A percentile compares a stretch with the other conserved stretches of the same genome.
phyloP scores from a whole-genome alignment of 75 land plant species.

The Picea sitchensis region DNA sequence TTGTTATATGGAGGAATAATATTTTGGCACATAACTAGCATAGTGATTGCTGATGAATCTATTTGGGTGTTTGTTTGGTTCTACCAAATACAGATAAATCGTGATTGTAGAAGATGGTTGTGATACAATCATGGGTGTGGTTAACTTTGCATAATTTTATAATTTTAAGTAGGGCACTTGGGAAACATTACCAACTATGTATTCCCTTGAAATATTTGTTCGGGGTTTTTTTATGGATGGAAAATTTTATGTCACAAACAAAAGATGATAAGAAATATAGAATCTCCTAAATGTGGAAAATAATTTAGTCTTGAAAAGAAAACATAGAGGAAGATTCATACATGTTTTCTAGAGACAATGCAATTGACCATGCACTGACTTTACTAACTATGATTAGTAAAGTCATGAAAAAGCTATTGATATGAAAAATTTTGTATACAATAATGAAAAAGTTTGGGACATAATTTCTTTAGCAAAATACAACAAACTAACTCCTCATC shows the following conservation, averaged over 20 bases:
- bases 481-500: too few species aligned
- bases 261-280: constrained; percentile 36
- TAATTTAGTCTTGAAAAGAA: constrained; percentile 46
- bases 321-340: constrained; percentile 42
- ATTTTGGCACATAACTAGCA: too few species aligned
- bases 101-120: too few species aligned
- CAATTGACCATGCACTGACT: constrained; percentile 25
- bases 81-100: too few species aligned
- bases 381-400: too few species aligned
- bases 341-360: constrained; percentile 40
- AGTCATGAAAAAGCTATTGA: too few species aligned
- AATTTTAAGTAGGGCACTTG: constrained; percentile 31
- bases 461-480: too few species aligned
- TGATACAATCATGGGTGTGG: constrained; percentile 20
- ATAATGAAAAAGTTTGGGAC: too few species aligned
- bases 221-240: constrained; percentile 70
- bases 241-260: constrained; percentile 65
- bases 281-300: constrained; percentile 42
- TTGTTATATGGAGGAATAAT: too few species aligned
- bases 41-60: too few species aligned
- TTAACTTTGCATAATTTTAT: constrained; percentile 52
- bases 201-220: constrained; percentile 35
- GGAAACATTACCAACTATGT: constrained; percentile 44
- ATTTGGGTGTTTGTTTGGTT: too few species aligned
- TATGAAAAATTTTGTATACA: too few species aligned